Percentiles rank a stretch among this genome's conserved stretches.
phyloP scores from a whole-genome alignment of 2,329 filamentous ascomycete genomes.

The Diaporthe sp. region DNA sequence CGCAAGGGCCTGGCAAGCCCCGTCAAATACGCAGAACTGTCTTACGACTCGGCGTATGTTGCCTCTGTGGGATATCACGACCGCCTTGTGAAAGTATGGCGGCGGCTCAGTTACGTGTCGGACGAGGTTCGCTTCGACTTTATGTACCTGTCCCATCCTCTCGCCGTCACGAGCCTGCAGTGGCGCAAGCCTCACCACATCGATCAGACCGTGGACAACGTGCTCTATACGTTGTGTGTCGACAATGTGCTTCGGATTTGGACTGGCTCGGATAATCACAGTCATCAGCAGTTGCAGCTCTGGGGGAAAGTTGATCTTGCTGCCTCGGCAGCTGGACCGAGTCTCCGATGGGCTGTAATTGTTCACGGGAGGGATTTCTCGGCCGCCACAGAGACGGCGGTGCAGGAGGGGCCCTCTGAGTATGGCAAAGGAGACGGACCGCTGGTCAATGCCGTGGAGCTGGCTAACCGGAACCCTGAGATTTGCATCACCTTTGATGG shows the following conservation, averaged over 20 bases:
- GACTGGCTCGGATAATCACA: constrained; percentile 79
- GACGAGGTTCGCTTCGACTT: constrained; percentile 91
- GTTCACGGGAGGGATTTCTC: constrained; percentile 85
- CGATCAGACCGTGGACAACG: constrained; percentile 84
- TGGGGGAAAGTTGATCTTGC: constrained; percentile 85
- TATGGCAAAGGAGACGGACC: constrained; percentile 75
- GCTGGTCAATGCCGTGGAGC: constrained; percentile 84
- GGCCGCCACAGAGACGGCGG: constrained; percentile 79
- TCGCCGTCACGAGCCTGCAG: constrained; percentile 81
- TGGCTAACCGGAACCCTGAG: constrained; percentile 87
- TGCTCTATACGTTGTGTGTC: constrained; percentile 88
- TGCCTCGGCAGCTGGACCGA: constrained; percentile 51
- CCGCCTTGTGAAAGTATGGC: constrained; percentile 91
- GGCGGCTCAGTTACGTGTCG: constrained; percentile 83
- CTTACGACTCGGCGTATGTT: constrained; percentile 88
- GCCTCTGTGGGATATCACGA: constrained; percentile 84
- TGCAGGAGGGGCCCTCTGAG: constrained; percentile 67
- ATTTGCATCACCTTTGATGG: constrained; percentile 88
- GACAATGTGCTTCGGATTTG: constrained; percentile 87
- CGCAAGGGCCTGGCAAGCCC: constrained; percentile 77
- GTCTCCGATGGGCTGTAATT: constrained; percentile 78
- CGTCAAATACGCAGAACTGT: constrained; percentile 80
- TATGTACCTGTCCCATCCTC: constrained; percentile 87
- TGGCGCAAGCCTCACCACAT: constrained; percentile 85
- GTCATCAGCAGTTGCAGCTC: constrained; percentile 77